These are phyloP conservation scores for Lepidium didymum DNA, from an alignment of 345 rosid species.

Conservation along the genomic window DNA sequence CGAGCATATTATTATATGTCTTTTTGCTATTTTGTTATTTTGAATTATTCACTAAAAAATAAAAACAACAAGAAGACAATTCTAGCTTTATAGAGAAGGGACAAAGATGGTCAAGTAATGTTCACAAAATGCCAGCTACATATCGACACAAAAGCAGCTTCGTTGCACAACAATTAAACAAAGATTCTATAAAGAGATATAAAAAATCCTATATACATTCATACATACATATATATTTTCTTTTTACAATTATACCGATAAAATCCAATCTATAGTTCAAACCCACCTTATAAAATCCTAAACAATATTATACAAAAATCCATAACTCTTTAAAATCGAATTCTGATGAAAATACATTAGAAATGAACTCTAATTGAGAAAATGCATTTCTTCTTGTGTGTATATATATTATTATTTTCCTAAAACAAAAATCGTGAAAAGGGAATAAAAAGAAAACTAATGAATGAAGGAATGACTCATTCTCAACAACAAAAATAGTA, in stretches of 20 bases:
- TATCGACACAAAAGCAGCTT: conserved; percentile 18
- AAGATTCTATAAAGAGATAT: neutral
- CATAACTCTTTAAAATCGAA: no score
- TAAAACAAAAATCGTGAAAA: neutral
- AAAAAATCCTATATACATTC: neutral
- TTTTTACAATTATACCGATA: no score
- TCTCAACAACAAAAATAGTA: no score
- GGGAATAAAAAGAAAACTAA: neutral
- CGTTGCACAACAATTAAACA: conserved; percentile 2
- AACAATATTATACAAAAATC: no score
- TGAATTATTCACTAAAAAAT: neutral
- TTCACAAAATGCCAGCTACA: conserved; percentile 14
- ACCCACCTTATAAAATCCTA: no score
- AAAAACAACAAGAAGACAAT: neutral
- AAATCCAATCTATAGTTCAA: no score
- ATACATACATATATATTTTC: neutral
- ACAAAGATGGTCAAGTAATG: conserved; percentile 8
- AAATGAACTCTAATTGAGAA: no score
- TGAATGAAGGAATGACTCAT: conserved; percentile 13
- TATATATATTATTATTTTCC: no score
- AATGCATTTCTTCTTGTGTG: no score
- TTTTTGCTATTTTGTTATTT: neutral
- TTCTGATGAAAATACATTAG: no score
- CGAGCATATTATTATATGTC: conserved; percentile 1
- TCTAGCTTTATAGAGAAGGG: conserved; percentile 8